Evolutionary conservation across 768 basidiomycete species (phyloP).

Genomic region (Symmetrospora coprosmae): DNA sequence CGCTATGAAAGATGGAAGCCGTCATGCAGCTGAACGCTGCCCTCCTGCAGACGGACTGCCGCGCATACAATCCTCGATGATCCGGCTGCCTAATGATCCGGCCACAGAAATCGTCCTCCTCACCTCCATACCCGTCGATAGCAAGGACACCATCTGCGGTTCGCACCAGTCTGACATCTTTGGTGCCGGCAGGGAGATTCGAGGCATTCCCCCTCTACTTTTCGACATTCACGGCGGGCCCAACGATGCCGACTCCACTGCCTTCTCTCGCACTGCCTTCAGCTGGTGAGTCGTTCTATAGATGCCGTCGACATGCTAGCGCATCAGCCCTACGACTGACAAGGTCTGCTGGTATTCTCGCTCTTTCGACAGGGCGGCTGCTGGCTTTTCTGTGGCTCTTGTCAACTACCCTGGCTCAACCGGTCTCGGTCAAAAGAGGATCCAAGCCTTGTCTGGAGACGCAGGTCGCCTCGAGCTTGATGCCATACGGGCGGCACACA

Average conservation of each 20-base stretch:
- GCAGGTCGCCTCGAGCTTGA: slow-evolving; percentile 55
- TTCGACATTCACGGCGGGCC: slow-evolving; percentile 56
- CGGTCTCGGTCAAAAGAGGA: slow-evolving; percentile 53
- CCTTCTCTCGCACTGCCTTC: slow-evolving; percentile 47
- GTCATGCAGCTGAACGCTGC: no score
- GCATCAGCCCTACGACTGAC: no score
- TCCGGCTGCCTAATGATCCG: no score
- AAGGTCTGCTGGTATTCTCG: not conserved
- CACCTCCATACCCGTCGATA: no score
- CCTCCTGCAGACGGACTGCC: no score
- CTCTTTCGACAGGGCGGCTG: not conserved
- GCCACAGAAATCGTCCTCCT: no score
- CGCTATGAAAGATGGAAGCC: no score
- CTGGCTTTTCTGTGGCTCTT: slow-evolving; percentile 47
- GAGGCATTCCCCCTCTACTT: no score
- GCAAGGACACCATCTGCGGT: no score
- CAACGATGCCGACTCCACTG: slow-evolving; percentile 43
- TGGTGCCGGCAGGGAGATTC: no score
- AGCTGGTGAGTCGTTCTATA: slow-evolving; percentile 27
- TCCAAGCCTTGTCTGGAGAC: slow-evolving; percentile 46
- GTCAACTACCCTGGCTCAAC: slow-evolving; percentile 57
- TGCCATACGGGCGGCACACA: slow-evolving; percentile 49
- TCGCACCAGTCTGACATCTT: no score
- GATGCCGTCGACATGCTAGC: not conserved
- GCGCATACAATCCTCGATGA: no score